Evolutionary conservation across 2,329 filamentous ascomycete genomes (phyloP).

Genomic region (Colletotrichum sp.): DNA sequence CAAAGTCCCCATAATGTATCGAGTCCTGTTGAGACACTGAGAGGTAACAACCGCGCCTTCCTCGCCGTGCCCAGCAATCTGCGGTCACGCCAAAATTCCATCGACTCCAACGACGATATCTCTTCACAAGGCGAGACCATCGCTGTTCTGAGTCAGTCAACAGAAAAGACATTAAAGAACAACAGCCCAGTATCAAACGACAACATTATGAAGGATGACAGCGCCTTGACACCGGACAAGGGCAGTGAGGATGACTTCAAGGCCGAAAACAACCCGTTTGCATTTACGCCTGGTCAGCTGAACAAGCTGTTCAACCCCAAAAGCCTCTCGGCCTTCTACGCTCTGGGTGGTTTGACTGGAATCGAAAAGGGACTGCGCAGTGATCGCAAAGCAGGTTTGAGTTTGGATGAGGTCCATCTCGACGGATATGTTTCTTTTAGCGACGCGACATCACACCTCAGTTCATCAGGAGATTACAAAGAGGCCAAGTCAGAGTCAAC

Average conservation of each 20-base stretch:
- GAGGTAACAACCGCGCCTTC: slow-evolving; percentile 56
- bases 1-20: slow-evolving; percentile 77
- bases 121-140: slow-evolving; percentile 69
- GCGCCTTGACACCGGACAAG: slow-evolving; percentile 76
- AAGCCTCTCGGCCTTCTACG: slow-evolving; percentile 80
- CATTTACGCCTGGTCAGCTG: slow-evolving; percentile 82
- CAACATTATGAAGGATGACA: slow-evolving; percentile 66
- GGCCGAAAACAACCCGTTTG: slow-evolving; percentile 82
- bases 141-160: slow-evolving; percentile 49
- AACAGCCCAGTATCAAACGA: slow-evolving; percentile 47
- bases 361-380: slow-evolving; percentile 80
- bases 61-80: slow-evolving; percentile 68
- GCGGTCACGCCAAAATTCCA: slow-evolving; percentile 70
- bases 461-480: slow-evolving; percentile 17
- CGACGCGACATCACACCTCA: slow-evolving; percentile 57
- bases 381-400: slow-evolving; percentile 75
- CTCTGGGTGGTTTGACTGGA: slow-evolving; percentile 77
- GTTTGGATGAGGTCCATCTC: slow-evolving; percentile 73
- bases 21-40: slow-evolving; percentile 52
- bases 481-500: not conserved
- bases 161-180: slow-evolving; percentile 45
- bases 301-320: slow-evolving; percentile 91
- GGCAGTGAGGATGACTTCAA: slow-evolving; percentile 79
- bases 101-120: slow-evolving; percentile 67
- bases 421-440: slow-evolving; percentile 74